Percentiles rank a stretch among this genome's conserved stretches.
Evolutionary conservation across 2,329 filamentous ascomycete species (phyloP).

Genomic region (Pleurostoma richardsiae): DNA sequence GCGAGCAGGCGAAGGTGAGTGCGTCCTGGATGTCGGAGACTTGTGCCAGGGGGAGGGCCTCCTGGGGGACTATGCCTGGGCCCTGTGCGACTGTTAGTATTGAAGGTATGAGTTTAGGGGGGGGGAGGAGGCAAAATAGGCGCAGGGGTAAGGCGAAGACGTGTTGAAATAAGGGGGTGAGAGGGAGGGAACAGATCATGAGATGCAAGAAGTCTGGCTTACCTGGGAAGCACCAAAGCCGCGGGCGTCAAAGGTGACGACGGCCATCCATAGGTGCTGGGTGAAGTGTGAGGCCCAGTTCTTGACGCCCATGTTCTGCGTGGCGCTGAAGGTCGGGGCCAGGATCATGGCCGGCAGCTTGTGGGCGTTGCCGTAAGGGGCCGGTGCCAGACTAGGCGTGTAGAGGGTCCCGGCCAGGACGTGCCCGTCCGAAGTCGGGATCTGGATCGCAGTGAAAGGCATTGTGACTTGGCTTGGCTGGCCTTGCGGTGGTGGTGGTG

Average conservation of each 20-base stretch:
- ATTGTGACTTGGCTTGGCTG: background rate
- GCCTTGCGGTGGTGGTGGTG: too few relatives aligned
- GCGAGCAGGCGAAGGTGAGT: constrained; percentile 1
- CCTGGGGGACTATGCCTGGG: background rate
- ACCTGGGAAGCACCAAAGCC: background rate
- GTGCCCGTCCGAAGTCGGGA: constrained; percentile 1
- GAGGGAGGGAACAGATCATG: background rate
- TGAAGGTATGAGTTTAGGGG: background rate
- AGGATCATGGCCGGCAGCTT: constrained; percentile 1
- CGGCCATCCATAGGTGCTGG: background rate
- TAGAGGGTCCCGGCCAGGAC: constrained; percentile 1
- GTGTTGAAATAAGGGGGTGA: background rate
- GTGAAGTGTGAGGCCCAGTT: constrained; percentile 3
- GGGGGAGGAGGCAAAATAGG: background rate
- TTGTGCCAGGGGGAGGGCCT: background rate
- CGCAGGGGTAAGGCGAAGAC: background rate
- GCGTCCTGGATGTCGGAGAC: constrained; percentile 3
- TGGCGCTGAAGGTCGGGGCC: constrained; percentile 1
- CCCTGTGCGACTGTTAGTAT: background rate
- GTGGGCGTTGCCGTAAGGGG: background rate
- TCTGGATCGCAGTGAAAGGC: background rate
- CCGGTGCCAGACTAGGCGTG: constrained; percentile 1
- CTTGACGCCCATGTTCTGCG: background rate
- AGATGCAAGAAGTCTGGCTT: background rate
- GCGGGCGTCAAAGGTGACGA: constrained; percentile 1